Evolutionary conservation across 2,329 filamentous ascomycete genomes (phyloP), one percentile per base, ranked within the genome.

Genomic region (Ampelomyces quisqualis): DNA sequence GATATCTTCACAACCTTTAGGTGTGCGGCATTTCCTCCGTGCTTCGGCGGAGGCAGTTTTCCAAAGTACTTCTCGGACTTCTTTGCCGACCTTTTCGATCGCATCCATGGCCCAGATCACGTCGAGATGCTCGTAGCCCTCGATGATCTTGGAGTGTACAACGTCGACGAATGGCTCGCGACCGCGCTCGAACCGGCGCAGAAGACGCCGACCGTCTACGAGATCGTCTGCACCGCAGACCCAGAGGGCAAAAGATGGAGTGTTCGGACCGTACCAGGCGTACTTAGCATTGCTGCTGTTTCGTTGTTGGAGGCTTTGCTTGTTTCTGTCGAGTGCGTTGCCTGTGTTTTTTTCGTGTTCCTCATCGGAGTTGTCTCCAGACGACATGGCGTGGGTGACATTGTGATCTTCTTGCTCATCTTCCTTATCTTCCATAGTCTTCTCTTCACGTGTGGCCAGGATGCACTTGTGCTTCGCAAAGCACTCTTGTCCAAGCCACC

Each of bases 51-150:
- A 67, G 40, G 77, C 74, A 1, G 88, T 95, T 67, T 83, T 83
- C 90, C 90, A 96, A 9, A 96, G 68, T 10, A 94, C 84, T 57
- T 91, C 84, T 20, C 82, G 78, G 0, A 96, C 73, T 70, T 95
- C 90, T 41, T 74, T 77, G 4, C 90, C 93, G 1, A 96, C 87
- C 64, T 91, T 80, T 33, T 91, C 84, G 11, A 90, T 81, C 0
- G 83, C 82, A 60, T 96, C 90, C 76, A 96, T 88, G 0, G 90
- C 90, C 91, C 91, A 96, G 24, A 97, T 82, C 2, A 96, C 88
- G 69, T 96, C 91, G 4, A 97, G 77, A 69, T 97, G 91, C 70
- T 96, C 91, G 64, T 95, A 68, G 32, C 85, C 88, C 2, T 88
- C 82, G 29, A 96, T 86, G 15, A 94, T 74, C 62, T 88, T 94